Evolutionary conservation across 2,329 filamentous ascomycete species (phyloP).

Genomic region (Magnaporthales sp.): DNA sequence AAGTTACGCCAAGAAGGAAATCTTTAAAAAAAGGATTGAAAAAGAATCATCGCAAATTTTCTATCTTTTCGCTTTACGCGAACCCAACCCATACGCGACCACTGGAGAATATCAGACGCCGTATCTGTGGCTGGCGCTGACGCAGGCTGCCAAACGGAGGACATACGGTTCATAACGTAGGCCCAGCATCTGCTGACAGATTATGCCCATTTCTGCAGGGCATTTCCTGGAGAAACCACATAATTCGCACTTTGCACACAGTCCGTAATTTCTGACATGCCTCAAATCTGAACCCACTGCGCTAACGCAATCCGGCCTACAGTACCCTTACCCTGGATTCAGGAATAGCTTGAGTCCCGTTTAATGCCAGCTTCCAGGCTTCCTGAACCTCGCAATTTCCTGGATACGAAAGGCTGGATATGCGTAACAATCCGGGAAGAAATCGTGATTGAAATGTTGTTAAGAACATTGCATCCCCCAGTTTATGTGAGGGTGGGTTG

Average conservation of each 20-base stretch:
- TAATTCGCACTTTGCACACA: neutral
- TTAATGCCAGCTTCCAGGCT: neutral
- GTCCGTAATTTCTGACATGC: neutral
- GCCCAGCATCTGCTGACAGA: neutral
- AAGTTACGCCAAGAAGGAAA: neutral
- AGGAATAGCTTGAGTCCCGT: neutral
- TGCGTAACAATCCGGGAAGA: neutral
- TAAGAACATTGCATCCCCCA: neutral
- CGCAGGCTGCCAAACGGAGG: neutral
- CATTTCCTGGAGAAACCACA: neutral
- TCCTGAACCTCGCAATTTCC: neutral
- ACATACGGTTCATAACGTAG: neutral
- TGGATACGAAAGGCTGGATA: neutral
- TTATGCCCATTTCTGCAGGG: neutral
- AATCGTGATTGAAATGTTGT: neutral
- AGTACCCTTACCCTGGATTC: neutral
- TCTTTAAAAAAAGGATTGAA: neutral
- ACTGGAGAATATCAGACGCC: neutral
- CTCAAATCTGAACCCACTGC: neutral
- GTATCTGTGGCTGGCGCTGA: neutral
- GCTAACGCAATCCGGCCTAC: neutral
- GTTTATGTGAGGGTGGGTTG: neutral
- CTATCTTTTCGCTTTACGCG: neutral
- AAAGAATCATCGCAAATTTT: neutral
- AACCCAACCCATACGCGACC: neutral